A percentile compares a stretch with the other conserved stretches of the same genome.
phyloP scores from a whole-genome alignment of 2,329 filamentous ascomycete species.

The Ambrosiella xylebori region DNA sequence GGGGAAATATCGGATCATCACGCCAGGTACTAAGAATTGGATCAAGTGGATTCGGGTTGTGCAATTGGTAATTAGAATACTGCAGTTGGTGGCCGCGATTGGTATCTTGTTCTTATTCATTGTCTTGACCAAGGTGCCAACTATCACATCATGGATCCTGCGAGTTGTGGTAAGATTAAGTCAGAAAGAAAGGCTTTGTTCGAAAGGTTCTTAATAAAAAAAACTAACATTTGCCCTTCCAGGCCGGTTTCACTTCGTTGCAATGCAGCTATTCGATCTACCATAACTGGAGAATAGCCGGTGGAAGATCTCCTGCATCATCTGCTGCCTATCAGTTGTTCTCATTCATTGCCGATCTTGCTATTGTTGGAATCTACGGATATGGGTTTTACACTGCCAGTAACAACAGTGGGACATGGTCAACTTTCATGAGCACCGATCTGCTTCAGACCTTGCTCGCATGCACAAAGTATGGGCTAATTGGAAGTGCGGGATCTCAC shows the following conservation, averaged over 20 bases:
- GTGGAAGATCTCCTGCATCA: constrained; percentile 56
- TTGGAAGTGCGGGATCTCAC: constrained; percentile 50
- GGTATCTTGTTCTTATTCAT: constrained; percentile 63
- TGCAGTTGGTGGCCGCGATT: constrained; percentile 50
- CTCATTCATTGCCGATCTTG: constrained; percentile 52
- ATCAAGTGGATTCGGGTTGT: constrained; percentile 52
- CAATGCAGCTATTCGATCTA: constrained; percentile 65
- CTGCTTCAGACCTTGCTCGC: constrained; percentile 44
- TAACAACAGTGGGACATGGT: constrained; percentile 38
- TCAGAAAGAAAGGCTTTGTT: too few relatives aligned
- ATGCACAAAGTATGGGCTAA: constrained; percentile 50
- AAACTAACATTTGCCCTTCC: not conserved
- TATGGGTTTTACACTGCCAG: constrained; percentile 33
- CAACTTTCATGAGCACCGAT: constrained; percentile 42
- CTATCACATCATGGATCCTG: constrained; percentile 55
- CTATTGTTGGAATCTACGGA: constrained; percentile 35
- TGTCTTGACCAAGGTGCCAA: constrained; percentile 51
- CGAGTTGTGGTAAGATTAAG: constrained; percentile 47
- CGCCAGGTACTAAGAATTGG: constrained; percentile 47
- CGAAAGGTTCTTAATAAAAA: constrained; percentile 10
- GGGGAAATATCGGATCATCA: constrained; percentile 37
- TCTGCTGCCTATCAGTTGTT: constrained; percentile 84
- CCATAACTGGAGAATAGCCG: constrained; percentile 56
- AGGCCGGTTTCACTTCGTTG: constrained; percentile 61
- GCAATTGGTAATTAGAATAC: constrained; percentile 50